Evolutionary conservation across 2,329 filamentous ascomycete genomes (phyloP), one percentile per base, ranked within the genome.

Genomic region (Rutstroemia sp.): DNA sequence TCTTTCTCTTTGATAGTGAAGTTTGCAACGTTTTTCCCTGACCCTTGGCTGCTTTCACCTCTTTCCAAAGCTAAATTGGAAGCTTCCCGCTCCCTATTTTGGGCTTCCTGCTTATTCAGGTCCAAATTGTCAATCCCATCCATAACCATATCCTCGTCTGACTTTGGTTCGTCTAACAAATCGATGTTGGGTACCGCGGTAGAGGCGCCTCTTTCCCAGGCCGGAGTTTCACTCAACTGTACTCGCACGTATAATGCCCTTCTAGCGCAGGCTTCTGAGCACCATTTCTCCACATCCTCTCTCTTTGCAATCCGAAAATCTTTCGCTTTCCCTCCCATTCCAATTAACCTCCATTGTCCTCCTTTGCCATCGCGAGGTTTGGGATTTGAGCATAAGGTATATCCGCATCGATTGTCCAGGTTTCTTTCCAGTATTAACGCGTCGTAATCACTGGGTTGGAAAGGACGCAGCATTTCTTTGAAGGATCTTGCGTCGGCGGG

Each of bases 361-460:
- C 78, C 79, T 10, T 76, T 73, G 16, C 77, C 73, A 51, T 80
- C 76, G 34, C 77, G 76, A 34, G 78, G 76, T 41, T 83, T 84
- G n/a, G 82, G 77, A 16, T 78, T 78, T 0, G 82, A 73, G 70
- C 94, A 99, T 27, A 97, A 78, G 0, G 81, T 77, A 69, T 96
- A 97, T 1, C 91, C 94, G 73, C 94, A 99, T 19, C 82, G 78
- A 45, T 80, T 82, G 64, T 89, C 86, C 62, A 89, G 87, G 70
- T 95, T 95, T 66, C 94, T 88, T 75, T 99, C 94, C 61, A 87
- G 81, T 58, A 96, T 84, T 50, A 97, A 76, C 61, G 89, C 87
- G 68, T 96, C 90, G 74, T 95, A 95, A 74, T 99, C 92, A 53
- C 81, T 79, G 0, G 92, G 89, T 69, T 92, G 89, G 72, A 96